These are phyloP conservation scores for Patellifolia procumbens DNA, from an alignment of 179 eudicot genomes.

Conservation along the genomic window DNA sequence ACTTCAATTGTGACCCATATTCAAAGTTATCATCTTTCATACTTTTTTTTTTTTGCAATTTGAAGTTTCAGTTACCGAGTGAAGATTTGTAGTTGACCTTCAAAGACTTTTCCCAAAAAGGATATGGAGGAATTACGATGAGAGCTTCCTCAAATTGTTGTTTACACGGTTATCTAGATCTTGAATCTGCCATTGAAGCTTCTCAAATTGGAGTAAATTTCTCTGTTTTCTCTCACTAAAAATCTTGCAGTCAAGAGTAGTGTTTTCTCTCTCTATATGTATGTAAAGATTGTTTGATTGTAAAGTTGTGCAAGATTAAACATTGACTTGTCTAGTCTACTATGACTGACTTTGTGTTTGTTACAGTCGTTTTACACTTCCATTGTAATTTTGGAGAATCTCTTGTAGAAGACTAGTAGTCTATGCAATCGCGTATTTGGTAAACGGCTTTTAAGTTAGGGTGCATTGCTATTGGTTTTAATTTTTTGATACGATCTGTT, in stretches of 20 bases:
- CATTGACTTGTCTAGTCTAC: too few species aligned
- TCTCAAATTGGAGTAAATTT: background rate
- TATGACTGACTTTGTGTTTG: too few species aligned
- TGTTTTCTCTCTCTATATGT: conserved; percentile 5
- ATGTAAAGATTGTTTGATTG: conserved; percentile 8
- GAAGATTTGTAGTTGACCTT: background rate
- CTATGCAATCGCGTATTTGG: too few species aligned
- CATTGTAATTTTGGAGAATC: too few species aligned
- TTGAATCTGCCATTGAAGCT: conserved; percentile 27
- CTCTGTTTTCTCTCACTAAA: background rate
- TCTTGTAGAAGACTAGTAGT: too few species aligned
- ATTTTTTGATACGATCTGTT: too few species aligned
- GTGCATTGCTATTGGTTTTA: too few species aligned
- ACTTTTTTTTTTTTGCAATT: background rate
- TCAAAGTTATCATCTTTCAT: background rate
- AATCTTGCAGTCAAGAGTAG: background rate
- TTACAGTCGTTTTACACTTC: too few species aligned
- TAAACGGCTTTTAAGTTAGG: too few species aligned
- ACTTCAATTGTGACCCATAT: conserved; percentile 16
- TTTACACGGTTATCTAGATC: conserved; percentile 28
- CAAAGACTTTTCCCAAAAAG: conserved; percentile 9
- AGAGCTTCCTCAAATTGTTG: conserved; percentile 11
- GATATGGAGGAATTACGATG: conserved; percentile 28
- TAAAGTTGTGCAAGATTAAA: conserved; percentile 16
- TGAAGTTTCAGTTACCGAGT: background rate